Evolutionary conservation across 2,329 filamentous ascomycete species (phyloP), one percentile per base, ranked within the genome.

Genomic region (Parastagonospora avenae): DNA sequence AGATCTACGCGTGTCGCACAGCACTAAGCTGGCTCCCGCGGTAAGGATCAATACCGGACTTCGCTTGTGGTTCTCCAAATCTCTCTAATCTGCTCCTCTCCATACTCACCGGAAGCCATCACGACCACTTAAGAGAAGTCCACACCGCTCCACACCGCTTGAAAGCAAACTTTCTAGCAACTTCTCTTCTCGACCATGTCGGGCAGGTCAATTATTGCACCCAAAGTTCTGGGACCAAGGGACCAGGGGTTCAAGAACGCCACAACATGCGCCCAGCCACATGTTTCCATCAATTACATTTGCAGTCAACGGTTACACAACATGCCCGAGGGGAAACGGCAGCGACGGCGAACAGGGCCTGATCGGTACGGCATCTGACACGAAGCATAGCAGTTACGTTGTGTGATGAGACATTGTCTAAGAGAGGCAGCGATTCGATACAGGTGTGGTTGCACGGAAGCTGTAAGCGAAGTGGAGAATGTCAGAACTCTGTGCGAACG

Each of bases 111-210:
- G 50, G 50, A 50, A 27, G 8, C 19, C 16, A 27, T 39, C 16
- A 24, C 35, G 19, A 14, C n/a, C 44, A 43, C 16, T 37, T 42
- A 38, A 44, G 33, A 12, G 10, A 24, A 41, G 7, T 44, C 48
- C 48, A 55, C 60, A 63, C 57, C 60, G 55, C 60, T 54, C 41
- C 50, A 55, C 59, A 60, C 59, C 54, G 54, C 54, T 52, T 35
- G 3, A 32, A 10, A 32, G 30, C 30, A 33, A 16, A 28, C 15
- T 27, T 30, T 19, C 15, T 9, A 24, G 38, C 16, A 11, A 24
- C 10, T 15, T 11, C 35, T 12, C 32, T 12, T 35, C n/a, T 35
- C 12, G 32, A 15, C 32, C 31, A 10, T 32, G 31, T 10, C 31
- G 31, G 31, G 31, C 31, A 11, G 31, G 31, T n/a, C 10, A 32